phyloP scores from a whole-genome alignment of 2,329 filamentous ascomycete genomes.

The Mariannaea elegans region DNA sequence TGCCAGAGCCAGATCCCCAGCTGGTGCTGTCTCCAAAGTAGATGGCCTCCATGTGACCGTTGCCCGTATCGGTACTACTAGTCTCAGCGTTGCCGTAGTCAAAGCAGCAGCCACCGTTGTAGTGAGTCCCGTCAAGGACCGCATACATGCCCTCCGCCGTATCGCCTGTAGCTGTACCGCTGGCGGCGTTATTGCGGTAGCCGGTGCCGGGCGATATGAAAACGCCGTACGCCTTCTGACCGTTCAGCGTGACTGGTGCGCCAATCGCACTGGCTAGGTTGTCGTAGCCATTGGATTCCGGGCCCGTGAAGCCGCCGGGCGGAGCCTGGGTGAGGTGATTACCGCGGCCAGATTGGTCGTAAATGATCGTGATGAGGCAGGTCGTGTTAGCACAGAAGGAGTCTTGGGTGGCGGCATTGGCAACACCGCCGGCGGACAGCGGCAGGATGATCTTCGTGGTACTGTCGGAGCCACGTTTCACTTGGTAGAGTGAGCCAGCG shows the following conservation, averaged over 20 bases:
- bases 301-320: constrained; percentile 65
- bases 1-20: constrained; percentile 67
- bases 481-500: constrained; percentile 65
- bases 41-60: constrained; percentile 75
- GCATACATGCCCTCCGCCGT: constrained; percentile 68
- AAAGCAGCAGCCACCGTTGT: constrained; percentile 65
- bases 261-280: constrained; percentile 66
- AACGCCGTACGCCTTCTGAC: constrained; percentile 70
- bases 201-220: constrained; percentile 69
- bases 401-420: constrained; percentile 69
- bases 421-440: constrained; percentile 66
- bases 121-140: constrained; percentile 67
- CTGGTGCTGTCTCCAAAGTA: constrained; percentile 66
- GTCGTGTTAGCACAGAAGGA: constrained; percentile 67
- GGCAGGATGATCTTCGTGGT: constrained; percentile 45
- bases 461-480: constrained; percentile 62
- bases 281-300: constrained; percentile 65
- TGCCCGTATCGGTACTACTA: constrained; percentile 61
- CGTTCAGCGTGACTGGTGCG: constrained; percentile 68
- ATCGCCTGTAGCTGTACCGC: constrained; percentile 63
- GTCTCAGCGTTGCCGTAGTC: constrained; percentile 68
- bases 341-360: constrained; percentile 69
- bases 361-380: constrained; percentile 70
- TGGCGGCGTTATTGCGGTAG: constrained; percentile 67
- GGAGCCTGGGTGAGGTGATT: constrained; percentile 71